Conservation (phyloP, 768 basidiomycete genomes). For the Podaxis sp. region DNA sequence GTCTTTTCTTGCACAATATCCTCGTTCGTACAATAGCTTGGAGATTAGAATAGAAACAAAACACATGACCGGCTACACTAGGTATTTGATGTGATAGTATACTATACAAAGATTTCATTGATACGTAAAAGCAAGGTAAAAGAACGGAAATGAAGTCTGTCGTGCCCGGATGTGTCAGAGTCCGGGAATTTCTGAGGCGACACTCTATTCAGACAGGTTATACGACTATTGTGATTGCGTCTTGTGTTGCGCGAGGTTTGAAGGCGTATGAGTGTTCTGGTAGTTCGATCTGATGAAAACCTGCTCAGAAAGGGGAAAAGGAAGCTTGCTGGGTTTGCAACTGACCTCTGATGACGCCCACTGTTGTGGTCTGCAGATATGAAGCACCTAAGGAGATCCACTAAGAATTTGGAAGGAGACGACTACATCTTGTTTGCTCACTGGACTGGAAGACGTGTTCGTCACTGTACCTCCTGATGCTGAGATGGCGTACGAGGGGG, state of each 20-base stretch:
- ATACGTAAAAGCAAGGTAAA: too few relatives aligned
- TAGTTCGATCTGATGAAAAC: neutral
- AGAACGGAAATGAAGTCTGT: too few relatives aligned
- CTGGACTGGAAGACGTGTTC: neutral
- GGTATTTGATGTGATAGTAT: neutral
- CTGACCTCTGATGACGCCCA: neutral
- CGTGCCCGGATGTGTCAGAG: too few relatives aligned
- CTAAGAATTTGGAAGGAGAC: too few relatives aligned
- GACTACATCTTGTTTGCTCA: neutral
- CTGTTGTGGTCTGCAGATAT: neutral
- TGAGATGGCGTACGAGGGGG: neutral
- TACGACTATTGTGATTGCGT: neutral
- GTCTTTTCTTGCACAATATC: constrained; percentile 63
- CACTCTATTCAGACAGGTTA: neutral
- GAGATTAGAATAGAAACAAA: constrained; percentile 22
- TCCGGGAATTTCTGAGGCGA: too few relatives aligned
- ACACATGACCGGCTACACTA: neutral
- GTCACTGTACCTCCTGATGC: neutral
- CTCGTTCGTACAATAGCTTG: constrained; percentile 64
- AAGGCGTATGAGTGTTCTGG: neutral
- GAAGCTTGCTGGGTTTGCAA: neutral
- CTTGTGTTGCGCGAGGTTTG: neutral
- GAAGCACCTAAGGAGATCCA: neutral
- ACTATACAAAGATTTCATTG: too few relatives aligned
- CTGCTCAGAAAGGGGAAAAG: neutral